Evolutionary conservation across 352 stramenopile genomes (phyloP), one percentile per base, ranked within the genome.

Genomic region (Pythium sukuiense): DNA sequence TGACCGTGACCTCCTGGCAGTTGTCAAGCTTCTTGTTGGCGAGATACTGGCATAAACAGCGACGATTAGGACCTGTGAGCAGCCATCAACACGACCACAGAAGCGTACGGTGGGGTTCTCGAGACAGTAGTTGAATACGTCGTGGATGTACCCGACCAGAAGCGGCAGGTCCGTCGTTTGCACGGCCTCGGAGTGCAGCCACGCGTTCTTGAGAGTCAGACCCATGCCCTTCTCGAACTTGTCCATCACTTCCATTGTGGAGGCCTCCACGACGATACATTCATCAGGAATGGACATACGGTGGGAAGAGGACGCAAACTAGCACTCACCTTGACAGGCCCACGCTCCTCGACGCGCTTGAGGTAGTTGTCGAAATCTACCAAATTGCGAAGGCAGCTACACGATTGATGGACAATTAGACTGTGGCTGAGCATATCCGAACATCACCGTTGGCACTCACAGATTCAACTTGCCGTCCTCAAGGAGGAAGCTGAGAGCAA

Each of bases 401-500:
- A 59, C 37, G 60, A 49, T 11, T 59, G n/a, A 35, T n/a, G 16
- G 29, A 13, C 37, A 27, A 59, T 27, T 57, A 18, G 35, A 26
- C 20, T 24, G 20, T 24, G 20, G 20, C 20, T 24, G n/a, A 60
- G 53, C 11, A 24, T 3, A 24, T 18, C 5, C 39, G 9, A 18
- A 18, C 45, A 18, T 52, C n/a, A 33, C 37, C 2, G 26, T 29
- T 1, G 11, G 3, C 14, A 30, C 77, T 3, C 76, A 97, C 71
- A 97, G 52, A 61, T 97, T 97, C 49, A 97, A 73, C 49, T 97
- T 97, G 24, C 89, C 90, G 62, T 97, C 90, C 71, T 97, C 90
- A 12, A 97, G 76, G 2, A 97, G 72, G 54, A 90, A 97, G 55
- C 89, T 93, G 5, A 56, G 24, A 61, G 61, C 30, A 72, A 66